Base-by-base conservation (phyloP, 2,329 filamentous ascomycete genomes). In the Thielaviopsis punctulata region DNA sequence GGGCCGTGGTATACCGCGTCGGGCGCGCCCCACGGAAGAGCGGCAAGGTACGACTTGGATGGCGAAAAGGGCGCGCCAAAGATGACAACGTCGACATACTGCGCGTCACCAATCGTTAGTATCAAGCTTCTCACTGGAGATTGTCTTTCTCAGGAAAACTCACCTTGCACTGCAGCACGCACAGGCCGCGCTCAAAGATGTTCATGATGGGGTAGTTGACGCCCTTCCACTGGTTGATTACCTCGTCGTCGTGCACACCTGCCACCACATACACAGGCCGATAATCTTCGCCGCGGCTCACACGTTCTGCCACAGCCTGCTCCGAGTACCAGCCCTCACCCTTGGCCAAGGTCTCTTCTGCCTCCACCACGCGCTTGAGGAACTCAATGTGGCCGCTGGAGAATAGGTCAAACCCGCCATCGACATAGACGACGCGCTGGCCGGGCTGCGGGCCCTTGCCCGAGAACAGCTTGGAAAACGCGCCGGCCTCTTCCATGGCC, bases 181-280 rank as follows among this genome's bases (percentile, higher is more conserved):
- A 98, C 21, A 98, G 79, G 1, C 89, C 89, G 43, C 92, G 83
- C 71, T 98, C 92, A 61, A 90, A 95, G 53, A 95, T 89, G 70
- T 96, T 98, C 92, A 98, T 98, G 69, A 98, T 96, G 23, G 92
- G 92, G 64, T 95, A 98, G 69, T 98, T 98, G 60, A 95, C 76
- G 33, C 92, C 90, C 68, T 96, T 96, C 84, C 88, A 93, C 61
- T 83, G 73, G 67, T 98, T 98, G 66, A 98, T 94, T 55, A 94
- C 88, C 57, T 84, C 80, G 64, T 98, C 92, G 61, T 95, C 86
- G 66, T 98, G 92, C 22, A 98, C 82, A 48, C 92, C 92, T 2
- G 87, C 89, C 44, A 96, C 79, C n/a, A 98, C 76, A 63, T 86
- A 96, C 6, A 81, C 83, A 0, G 88, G 87, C 0, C 77, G 73